Conservation (phyloP, 805 yeast genomes). For the Sugiyamaella marilandica region DNA sequence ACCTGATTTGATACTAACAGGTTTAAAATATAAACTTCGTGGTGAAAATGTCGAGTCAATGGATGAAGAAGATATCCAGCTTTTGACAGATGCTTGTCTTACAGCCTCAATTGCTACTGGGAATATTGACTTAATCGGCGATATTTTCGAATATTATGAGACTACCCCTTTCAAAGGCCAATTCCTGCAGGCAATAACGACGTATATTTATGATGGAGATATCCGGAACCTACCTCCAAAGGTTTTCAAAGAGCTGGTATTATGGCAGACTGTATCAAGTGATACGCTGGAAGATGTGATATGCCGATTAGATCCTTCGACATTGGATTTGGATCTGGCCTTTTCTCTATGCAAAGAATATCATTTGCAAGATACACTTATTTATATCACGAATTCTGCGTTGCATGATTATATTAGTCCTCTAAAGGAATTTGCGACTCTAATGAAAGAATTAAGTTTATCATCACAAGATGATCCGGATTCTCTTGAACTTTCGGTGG, state of each 20-base stretch:
- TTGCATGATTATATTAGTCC: constrained; percentile 72
- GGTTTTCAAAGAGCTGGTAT: constrained; percentile 58
- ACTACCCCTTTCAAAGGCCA: constrained; percentile 31
- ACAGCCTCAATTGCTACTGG: constrained; percentile 39
- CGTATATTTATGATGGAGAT: constrained; percentile 44
- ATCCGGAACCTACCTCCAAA: constrained; percentile 55
- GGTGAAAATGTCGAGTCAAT: constrained; percentile 25
- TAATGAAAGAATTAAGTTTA: constrained; percentile 17
- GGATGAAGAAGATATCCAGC: constrained; percentile 25
- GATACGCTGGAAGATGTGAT: constrained; percentile 60
- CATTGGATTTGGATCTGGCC: constrained; percentile 75
- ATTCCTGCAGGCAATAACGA: constrained; percentile 52
- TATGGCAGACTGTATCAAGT: constrained; percentile 38
- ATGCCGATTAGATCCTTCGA: constrained; percentile 59
- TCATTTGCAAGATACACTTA: constrained; percentile 55
- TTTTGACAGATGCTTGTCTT: constrained; percentile 38
- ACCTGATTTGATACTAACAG: constrained; percentile 52
- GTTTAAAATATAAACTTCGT: constrained; percentile 42
- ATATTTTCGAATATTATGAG: constrained; percentile 42
- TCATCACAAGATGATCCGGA: constrained; percentile 7
- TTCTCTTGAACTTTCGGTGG: constrained; percentile 21
- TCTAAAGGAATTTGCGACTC: constrained; percentile 51
- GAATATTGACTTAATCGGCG: constrained; percentile 33
- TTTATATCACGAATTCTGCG: constrained; percentile 67
- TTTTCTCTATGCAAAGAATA: constrained; percentile 55